A percentile compares a stretch with the other conserved stretches of the same genome.
phyloP scores from a whole-genome alignment of 495 filamentous ascomycete genomes.

The Filosporella fistucella region DNA sequence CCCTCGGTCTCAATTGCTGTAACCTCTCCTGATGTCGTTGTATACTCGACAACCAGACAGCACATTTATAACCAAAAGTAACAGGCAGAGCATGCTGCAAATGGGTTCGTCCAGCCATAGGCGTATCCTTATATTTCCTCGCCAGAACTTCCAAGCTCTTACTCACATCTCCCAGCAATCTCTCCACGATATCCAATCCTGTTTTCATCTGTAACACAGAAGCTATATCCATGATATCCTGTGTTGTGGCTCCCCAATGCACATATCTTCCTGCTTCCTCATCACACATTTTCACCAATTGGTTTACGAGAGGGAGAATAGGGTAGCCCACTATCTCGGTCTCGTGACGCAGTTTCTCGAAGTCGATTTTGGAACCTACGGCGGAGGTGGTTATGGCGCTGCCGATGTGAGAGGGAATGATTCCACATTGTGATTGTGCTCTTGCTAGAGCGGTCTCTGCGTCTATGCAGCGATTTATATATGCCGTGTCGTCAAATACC shows the following conservation, averaged over 20 bases:
- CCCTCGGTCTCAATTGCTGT: conserved; percentile 30
- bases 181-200: conserved; percentile 38
- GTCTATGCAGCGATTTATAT: conserved; percentile 42
- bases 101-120: conserved; percentile 49
- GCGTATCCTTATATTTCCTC: conserved; percentile 37
- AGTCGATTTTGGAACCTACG: conserved; percentile 23
- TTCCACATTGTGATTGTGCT: conserved; percentile 37
- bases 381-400: conserved; percentile 32
- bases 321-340: conserved; percentile 52
- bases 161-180: conserved; percentile 32
- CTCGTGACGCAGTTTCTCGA: conserved; percentile 25
- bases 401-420: conserved; percentile 41
- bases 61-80: conserved; percentile 46
- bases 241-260: conserved; percentile 54
- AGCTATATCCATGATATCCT: conserved; percentile 50
- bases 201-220: conserved; percentile 43
- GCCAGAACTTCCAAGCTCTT: conserved; percentile 31
- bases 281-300: conserved; percentile 34
- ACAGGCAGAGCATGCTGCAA: conserved; percentile 46
- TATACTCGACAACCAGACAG: conserved; percentile 38
- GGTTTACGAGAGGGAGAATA: conserved; percentile 44
- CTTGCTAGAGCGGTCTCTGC: conserved; percentile 46
- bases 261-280: conserved; percentile 43
- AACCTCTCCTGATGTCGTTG: conserved; percentile 39
- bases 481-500: conserved; percentile 44